Conservation (phyloP, 1,284 basidiomycete species). For the Cerrena zonata region DNA sequence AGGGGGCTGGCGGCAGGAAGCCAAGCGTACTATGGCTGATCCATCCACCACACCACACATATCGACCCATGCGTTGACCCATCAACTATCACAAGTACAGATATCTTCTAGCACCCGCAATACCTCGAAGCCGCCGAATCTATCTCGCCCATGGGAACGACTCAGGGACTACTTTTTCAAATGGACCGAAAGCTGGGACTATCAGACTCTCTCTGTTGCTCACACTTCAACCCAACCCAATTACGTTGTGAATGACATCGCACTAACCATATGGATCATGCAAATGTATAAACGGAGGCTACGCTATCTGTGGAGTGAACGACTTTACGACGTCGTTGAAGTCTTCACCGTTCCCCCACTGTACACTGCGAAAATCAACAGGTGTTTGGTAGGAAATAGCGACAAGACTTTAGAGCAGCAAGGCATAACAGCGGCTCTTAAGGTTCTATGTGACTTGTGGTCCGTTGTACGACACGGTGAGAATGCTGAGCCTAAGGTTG, state of each 20-base stretch:
- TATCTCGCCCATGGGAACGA: background rate
- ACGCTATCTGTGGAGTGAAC: background rate
- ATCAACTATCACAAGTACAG: background rate
- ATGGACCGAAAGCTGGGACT: background rate
- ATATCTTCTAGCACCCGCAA: background rate
- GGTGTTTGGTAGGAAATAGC: background rate
- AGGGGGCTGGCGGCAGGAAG: background rate
- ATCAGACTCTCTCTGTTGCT: background rate
- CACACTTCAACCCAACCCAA: background rate
- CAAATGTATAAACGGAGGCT: constrained; percentile 3
- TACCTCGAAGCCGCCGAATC: background rate
- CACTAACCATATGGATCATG: constrained; percentile 3
- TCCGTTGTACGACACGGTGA: background rate
- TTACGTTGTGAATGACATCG: background rate
- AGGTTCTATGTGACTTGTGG: constrained; percentile 4
- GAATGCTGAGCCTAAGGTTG: background rate
- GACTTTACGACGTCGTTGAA: background rate
- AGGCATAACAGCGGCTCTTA: background rate
- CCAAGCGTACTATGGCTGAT: background rate
- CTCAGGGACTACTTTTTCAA: background rate
- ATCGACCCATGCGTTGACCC: background rate
- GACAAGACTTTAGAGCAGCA: background rate
- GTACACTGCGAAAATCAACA: background rate
- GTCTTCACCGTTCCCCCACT: background rate
- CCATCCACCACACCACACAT: background rate